Conservation (phyloP, 1,284 basidiomycete species). For the Chondrostereum purpureum region DNA sequence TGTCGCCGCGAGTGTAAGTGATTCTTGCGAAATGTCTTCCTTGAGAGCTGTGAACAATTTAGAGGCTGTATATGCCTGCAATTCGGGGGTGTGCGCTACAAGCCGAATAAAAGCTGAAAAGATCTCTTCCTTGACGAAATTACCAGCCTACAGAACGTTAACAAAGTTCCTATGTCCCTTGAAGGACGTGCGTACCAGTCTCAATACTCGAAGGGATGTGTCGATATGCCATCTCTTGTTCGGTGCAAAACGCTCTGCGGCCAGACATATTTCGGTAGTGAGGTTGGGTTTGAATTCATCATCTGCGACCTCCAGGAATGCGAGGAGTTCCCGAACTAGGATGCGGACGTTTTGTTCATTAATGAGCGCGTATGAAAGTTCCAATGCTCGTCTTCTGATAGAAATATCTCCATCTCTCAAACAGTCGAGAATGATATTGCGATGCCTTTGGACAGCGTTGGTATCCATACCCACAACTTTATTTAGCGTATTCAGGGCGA, state of each 20-base stretch:
- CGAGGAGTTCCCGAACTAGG: conserved; percentile 87
- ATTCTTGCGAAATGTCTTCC: conserved; percentile 93
- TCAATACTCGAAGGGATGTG: conserved; percentile 89
- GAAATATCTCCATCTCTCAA: conserved; percentile 98
- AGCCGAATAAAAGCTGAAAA: conserved; percentile 93
- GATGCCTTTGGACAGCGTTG: conserved; percentile 96
- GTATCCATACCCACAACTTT: conserved; percentile 99
- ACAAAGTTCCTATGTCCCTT: conserved; percentile 1
- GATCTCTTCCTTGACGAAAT: conserved; percentile 97
- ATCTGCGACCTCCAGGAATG: conserved; percentile 97
- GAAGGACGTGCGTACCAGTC: conserved; percentile 56
- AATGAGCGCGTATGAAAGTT: conserved; percentile 96
- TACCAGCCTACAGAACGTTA: conserved; percentile 69
- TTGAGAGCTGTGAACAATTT: conserved; percentile 87
- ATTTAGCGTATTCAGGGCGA: conserved; percentile 96
- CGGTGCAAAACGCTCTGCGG: conserved; percentile 94
- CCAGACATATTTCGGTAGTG: conserved; percentile 96
- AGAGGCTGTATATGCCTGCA: conserved; percentile 94
- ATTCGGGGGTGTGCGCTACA: conserved; percentile 94
- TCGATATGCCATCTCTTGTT: conserved; percentile 99
- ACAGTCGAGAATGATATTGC: conserved; percentile 97
- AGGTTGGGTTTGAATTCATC: conserved; percentile 98
- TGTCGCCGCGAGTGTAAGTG: conserved; percentile 85
- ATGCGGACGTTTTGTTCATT: conserved; percentile 94
- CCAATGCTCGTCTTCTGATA: conserved; percentile 92